Evolutionary conservation across 306 rosid genomes (phyloP).

Genomic region (Corylus americana): DNA sequence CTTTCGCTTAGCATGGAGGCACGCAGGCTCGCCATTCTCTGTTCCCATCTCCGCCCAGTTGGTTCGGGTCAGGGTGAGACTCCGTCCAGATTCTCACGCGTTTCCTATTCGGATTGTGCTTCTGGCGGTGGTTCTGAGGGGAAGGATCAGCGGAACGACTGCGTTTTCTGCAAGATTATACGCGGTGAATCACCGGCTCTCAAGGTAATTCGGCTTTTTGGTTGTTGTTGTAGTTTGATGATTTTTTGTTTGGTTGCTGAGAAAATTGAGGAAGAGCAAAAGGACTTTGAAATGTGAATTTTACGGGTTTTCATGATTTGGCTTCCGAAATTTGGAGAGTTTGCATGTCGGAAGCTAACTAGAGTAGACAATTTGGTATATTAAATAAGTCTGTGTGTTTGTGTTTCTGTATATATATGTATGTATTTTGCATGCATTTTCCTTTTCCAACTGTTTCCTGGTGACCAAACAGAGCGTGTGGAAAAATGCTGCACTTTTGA

Average conservation of each 20-base stretch:
- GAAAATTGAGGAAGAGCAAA: background rate
- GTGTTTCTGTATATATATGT: background rate
- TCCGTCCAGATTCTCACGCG: background rate
- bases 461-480: background rate
- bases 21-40: conserved; percentile 63
- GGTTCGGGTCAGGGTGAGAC: conserved; percentile 16
- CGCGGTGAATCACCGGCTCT: conserved; percentile 70
- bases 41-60: conserved; percentile 58
- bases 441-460: background rate
- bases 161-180: conserved; percentile 81
- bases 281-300: too few species aligned
- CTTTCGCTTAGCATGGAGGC: conserved; percentile 43
- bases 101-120: conserved; percentile 33
- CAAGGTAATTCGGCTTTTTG: conserved; percentile 42
- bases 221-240: background rate
- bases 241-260: background rate
- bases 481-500: background rate
- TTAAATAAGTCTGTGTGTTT: background rate
- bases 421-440: background rate
- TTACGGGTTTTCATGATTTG: too few species aligned
- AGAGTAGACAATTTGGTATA: background rate
- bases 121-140: conserved; percentile 5
- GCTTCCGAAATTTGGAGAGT: background rate
- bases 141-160: conserved; percentile 34
- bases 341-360: background rate